A percentile compares a stretch with the other conserved stretches of the same genome.
phyloP scores from a whole-genome alignment of 23 red algal species.

The Pyropia yezoensis region DNA sequence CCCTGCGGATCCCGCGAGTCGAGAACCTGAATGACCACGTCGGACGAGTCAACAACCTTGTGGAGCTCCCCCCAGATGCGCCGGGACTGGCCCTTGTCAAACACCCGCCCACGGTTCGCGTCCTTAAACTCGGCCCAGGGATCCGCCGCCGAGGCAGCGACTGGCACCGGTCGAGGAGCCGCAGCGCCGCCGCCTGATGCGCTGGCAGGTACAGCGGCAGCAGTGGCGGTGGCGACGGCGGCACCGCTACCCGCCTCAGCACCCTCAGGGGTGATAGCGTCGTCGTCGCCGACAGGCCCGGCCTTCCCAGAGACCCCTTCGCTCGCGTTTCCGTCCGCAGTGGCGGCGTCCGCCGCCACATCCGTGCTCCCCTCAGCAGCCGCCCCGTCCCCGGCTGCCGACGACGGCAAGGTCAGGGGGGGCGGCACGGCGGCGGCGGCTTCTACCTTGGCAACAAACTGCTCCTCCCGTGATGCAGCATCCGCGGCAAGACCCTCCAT shows the following conservation, averaged over 20 bases:
- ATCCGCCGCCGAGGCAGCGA: background rate
- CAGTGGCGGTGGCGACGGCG: too few relatives aligned
- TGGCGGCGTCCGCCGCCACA: slow-evolving; percentile 19
- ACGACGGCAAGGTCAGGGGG: too few relatives aligned
- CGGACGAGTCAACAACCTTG: slow-evolving; percentile 90
- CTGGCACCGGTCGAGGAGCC: too few relatives aligned
- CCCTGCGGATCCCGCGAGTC: slow-evolving; percentile 91
- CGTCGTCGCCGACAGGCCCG: slow-evolving; percentile 20
- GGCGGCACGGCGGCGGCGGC: slow-evolving; percentile 7
- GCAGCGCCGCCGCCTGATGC: too few relatives aligned
- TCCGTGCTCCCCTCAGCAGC: slow-evolving; percentile 32
- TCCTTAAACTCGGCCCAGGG: slow-evolving; percentile 10
- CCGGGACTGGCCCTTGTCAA: slow-evolving; percentile 87
- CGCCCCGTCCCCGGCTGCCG: background rate
- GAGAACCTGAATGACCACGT: slow-evolving; percentile 89
- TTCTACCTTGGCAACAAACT: slow-evolving; percentile 52
- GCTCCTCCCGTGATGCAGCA: slow-evolving; percentile 26
- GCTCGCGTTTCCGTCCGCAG: slow-evolving; percentile 19
- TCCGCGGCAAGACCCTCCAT: slow-evolving; percentile 44
- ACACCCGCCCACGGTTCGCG: slow-evolving; percentile 38
- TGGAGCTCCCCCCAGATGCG: slow-evolving; percentile 96
- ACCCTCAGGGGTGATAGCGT: too few relatives aligned
- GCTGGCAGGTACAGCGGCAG: too few relatives aligned
- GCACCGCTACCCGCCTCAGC: too few relatives aligned
- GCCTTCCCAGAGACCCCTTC: background rate